Conservation (phyloP, 83 land plant species). For the Diphasiastrum complanatum region DNA sequence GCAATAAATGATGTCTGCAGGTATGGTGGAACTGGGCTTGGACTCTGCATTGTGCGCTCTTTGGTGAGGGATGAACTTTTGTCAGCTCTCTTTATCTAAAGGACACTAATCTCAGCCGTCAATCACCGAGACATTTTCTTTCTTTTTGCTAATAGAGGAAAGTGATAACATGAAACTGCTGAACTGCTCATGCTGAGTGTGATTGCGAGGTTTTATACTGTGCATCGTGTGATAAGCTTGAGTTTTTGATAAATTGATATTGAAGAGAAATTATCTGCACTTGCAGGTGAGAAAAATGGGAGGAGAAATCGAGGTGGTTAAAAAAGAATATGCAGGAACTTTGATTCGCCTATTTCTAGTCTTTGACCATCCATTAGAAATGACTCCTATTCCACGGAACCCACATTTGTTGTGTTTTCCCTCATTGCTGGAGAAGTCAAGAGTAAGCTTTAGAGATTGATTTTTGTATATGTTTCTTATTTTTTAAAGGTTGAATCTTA, state of each 20-base stretch:
- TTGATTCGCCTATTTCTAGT: slow-evolving; percentile 16
- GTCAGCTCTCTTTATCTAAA: too few species aligned
- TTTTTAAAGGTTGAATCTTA: neutral
- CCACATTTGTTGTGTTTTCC: slow-evolving; percentile 13
- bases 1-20: slow-evolving; percentile 32
- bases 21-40: slow-evolving; percentile 91
- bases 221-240: too few species aligned
- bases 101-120: too few species aligned
- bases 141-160: too few species aligned
- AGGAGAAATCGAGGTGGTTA: slow-evolving; percentile 27
- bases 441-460: neutral
- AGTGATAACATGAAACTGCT: too few species aligned
- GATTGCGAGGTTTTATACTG: too few species aligned
- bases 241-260: too few species aligned
- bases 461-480: neutral
- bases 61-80: slow-evolving; percentile 64
- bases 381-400: neutral
- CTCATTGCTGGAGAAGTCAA: slow-evolving; percentile 11
- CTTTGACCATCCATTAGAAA: slow-evolving; percentile 17
- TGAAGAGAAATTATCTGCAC: too few species aligned
- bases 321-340: slow-evolving; percentile 25
- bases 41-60: slow-evolving; percentile 69
- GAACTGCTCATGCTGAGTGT: too few species aligned
- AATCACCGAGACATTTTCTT: too few species aligned
- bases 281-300: slow-evolving; percentile 24